phyloP scores from a whole-genome alignment of 1,284 basidiomycete species.

The Fomitopsis betulina region DNA sequence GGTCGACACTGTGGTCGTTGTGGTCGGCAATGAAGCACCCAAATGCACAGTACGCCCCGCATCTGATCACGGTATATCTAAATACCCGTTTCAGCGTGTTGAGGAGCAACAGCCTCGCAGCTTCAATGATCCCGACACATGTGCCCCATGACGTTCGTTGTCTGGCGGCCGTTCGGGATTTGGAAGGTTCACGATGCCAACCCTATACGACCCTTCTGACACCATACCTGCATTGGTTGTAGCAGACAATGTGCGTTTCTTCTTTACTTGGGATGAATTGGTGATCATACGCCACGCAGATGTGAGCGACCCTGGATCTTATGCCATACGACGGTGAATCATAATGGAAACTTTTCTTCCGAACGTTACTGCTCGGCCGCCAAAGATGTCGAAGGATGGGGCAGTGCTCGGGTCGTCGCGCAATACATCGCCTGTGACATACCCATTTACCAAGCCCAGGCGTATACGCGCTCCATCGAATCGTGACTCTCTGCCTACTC shows the following conservation, averaged over 20 bases:
- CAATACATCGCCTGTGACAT: neutral
- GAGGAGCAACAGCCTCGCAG: neutral
- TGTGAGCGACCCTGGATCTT: neutral
- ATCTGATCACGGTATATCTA: neutral
- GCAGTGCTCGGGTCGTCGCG: neutral
- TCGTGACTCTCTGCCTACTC: neutral
- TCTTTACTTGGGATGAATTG: neutral
- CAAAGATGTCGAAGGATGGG: neutral
- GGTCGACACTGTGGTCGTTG: neutral
- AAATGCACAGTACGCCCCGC: neutral
- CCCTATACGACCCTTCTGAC: neutral
- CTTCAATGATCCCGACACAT: neutral
- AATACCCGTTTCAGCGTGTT: neutral
- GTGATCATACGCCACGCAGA: too few species aligned
- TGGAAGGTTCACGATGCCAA: neutral
- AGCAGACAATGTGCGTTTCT: neutral
- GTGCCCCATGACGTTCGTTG: neutral
- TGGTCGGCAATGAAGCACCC: neutral
- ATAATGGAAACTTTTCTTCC: neutral
- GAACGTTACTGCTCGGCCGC: neutral
- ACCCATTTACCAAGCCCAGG: neutral
- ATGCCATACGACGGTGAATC: neutral
- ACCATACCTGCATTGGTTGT: neutral
- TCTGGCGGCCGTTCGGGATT: neutral
- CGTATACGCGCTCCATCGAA: neutral